Evolutionary conservation across 2,329 filamentous ascomycete species (phyloP).

Genomic region (Zymoseptoria crescenta): DNA sequence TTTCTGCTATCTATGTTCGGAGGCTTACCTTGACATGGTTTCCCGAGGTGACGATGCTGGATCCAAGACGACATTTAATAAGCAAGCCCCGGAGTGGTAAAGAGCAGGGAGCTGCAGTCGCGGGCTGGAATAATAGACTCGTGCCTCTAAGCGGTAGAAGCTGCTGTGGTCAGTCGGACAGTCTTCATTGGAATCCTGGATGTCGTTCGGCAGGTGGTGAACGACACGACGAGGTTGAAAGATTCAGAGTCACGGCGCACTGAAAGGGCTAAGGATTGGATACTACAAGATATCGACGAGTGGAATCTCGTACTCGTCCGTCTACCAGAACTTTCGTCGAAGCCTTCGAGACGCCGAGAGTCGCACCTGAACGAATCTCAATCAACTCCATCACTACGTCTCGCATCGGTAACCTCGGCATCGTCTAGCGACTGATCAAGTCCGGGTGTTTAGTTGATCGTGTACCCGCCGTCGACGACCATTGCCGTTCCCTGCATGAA

Average conservation of each 20-base stretch:
- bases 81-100: background rate
- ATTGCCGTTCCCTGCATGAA: slow-evolving; percentile 41
- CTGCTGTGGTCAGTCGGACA: too few relatives aligned
- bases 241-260: background rate
- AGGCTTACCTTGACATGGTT: background rate
- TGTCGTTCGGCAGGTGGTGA: too few relatives aligned
- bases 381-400: background rate
- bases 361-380: too few relatives aligned
- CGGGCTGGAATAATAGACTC: slow-evolving; percentile 4
- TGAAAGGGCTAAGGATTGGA: background rate
- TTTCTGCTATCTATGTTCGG: too few relatives aligned
- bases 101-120: background rate
- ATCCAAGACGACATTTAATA: background rate
- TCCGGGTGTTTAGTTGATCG: slow-evolving; percentile 29
- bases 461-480: slow-evolving; percentile 42
- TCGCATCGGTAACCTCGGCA: background rate
- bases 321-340: too few relatives aligned
- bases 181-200: too few relatives aligned
- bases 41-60: background rate
- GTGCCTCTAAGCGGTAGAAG: too few relatives aligned
- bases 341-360: too few relatives aligned
- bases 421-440: background rate
- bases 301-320: too few relatives aligned
- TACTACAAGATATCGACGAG: background rate
- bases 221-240: background rate